Percentiles rank a stretch among this genome's conserved stretches.
phyloP scores from a whole-genome alignment of 176 grass and related monocot genomes.

The Urochloa ruziziensis region DNA sequence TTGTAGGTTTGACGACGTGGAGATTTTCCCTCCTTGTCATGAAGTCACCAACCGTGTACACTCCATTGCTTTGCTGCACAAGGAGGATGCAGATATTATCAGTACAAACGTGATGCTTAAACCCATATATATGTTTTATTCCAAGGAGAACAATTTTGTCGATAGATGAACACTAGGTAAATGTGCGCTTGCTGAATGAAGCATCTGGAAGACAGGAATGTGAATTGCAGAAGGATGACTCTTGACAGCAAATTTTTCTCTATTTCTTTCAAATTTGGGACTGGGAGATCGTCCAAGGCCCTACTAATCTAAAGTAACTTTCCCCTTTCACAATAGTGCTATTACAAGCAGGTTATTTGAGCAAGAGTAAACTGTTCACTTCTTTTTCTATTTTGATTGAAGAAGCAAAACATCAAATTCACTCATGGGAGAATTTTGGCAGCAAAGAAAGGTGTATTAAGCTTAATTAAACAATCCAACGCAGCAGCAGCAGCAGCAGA shows the following conservation, averaged over 20 bases:
- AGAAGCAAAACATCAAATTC: neutral
- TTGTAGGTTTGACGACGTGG: conserved; percentile 57
- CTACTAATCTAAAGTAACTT: neutral
- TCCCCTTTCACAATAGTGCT: neutral
- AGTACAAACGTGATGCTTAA: neutral
- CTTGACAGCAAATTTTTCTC: neutral
- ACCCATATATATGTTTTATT: neutral
- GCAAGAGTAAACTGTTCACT: neutral
- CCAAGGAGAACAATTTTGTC: too few relatives aligned
- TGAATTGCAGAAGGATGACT: neutral
- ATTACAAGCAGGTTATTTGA: neutral
- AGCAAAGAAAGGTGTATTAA: neutral
- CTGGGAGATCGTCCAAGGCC: neutral
- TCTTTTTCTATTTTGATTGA: neutral
- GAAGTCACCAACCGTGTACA: conserved; percentile 84
- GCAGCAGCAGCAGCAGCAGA: too few relatives aligned
- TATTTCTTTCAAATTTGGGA: neutral
- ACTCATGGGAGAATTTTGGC: neutral
- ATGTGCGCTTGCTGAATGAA: neutral
- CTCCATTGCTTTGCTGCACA: conserved; percentile 59
- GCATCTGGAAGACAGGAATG: neutral
- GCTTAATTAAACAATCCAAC: neutral
- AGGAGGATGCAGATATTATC: neutral
- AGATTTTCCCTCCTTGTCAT: conserved; percentile 77
- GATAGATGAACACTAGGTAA: neutral